phyloP scores from a whole-genome alignment of 345 rosid genomes.

The Psidium friedrichsthalianum region DNA sequence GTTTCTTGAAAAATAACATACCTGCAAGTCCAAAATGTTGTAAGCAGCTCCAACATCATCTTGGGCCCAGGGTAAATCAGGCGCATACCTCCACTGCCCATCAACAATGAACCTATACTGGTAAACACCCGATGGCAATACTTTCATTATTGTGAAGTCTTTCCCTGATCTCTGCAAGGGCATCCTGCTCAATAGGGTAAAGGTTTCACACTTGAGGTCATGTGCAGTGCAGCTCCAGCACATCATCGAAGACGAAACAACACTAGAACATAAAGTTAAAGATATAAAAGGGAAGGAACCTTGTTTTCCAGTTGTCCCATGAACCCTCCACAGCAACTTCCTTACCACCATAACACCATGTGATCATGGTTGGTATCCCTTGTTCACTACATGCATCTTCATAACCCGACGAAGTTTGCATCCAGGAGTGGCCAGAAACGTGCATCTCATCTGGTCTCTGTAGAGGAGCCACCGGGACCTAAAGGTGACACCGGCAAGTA shows the following conservation, averaged over 20 bases:
- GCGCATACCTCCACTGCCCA: slow-evolving; percentile 79
- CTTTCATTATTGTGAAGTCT: slow-evolving; percentile 91
- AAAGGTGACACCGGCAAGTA: neutral
- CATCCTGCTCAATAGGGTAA: slow-evolving; percentile 43
- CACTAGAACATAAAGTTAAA: neutral
- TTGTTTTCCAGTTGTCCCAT: slow-evolving; percentile 90
- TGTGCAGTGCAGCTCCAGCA: neutral
- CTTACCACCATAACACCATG: slow-evolving; percentile 83
- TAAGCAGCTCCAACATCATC: slow-evolving; percentile 72
- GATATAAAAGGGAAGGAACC: slow-evolving; percentile 23
- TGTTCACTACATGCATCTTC: slow-evolving; percentile 57
- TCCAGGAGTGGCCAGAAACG: slow-evolving; percentile 45
- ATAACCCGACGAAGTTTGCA: slow-evolving; percentile 32
- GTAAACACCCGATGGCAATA: slow-evolving; percentile 91
- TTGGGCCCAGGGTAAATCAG: slow-evolving; percentile 73
- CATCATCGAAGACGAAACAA: neutral
- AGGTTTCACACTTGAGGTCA: slow-evolving; percentile 1
- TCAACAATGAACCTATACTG: slow-evolving; percentile 87
- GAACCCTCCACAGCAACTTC: slow-evolving; percentile 91
- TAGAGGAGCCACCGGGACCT: slow-evolving; percentile 85
- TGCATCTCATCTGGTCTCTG: slow-evolving; percentile 88
- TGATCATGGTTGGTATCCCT: slow-evolving; percentile 89
- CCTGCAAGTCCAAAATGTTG: slow-evolving; percentile 90
- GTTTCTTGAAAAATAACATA: slow-evolving; percentile 5
- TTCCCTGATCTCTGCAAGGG: slow-evolving; percentile 87